Evolutionary conservation across 2,329 filamentous ascomycete genomes (phyloP).

Genomic region (Fusarium fracticaudum): DNA sequence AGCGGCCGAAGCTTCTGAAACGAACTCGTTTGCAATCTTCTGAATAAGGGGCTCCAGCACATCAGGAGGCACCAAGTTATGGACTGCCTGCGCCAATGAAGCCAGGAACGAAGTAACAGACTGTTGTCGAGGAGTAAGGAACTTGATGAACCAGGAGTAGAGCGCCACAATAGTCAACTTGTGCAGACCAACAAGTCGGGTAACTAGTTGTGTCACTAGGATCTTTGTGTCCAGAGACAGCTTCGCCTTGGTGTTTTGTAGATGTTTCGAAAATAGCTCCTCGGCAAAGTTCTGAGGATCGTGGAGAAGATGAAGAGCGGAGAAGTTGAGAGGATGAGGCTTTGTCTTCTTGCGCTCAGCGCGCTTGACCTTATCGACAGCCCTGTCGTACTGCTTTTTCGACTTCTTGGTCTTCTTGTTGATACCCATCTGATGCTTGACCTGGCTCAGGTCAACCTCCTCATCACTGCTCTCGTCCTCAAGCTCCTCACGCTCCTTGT

Average conservation of each 20-base stretch:
- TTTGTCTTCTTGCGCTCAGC: conserved; percentile 88
- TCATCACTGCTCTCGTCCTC: conserved; percentile 91
- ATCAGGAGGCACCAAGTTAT: conserved; percentile 92
- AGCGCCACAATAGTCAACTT: conserved; percentile 89
- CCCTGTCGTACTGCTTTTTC: conserved; percentile 79
- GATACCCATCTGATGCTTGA: conserved; percentile 87
- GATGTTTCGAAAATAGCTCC: conserved; percentile 86
- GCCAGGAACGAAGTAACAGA: conserved; percentile 94
- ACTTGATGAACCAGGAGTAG: conserved; percentile 97
- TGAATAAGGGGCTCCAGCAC: conserved; percentile 88
- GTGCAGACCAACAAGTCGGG: conserved; percentile 89
- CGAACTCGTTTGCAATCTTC: conserved; percentile 98
- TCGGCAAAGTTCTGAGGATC: conserved; percentile 96
- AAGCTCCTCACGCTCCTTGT: conserved; percentile 93
- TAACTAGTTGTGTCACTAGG: conserved; percentile 89
- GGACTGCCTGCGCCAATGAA: conserved; percentile 89
- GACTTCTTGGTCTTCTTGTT: conserved; percentile 98
- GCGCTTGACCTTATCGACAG: conserved; percentile 82
- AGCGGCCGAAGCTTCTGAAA: conserved; percentile 89
- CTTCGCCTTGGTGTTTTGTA: conserved; percentile 87
- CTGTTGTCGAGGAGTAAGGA: conserved; percentile 85
- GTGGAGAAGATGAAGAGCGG: conserved; percentile 90
- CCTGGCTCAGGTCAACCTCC: conserved; percentile 77
- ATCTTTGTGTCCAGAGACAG: conserved; percentile 89
- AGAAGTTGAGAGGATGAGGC: conserved; percentile 93